These are phyloP conservation scores for Clathrospora elynae DNA, from an alignment of 2,329 filamentous ascomycete genomes.

Conservation along the genomic window DNA sequence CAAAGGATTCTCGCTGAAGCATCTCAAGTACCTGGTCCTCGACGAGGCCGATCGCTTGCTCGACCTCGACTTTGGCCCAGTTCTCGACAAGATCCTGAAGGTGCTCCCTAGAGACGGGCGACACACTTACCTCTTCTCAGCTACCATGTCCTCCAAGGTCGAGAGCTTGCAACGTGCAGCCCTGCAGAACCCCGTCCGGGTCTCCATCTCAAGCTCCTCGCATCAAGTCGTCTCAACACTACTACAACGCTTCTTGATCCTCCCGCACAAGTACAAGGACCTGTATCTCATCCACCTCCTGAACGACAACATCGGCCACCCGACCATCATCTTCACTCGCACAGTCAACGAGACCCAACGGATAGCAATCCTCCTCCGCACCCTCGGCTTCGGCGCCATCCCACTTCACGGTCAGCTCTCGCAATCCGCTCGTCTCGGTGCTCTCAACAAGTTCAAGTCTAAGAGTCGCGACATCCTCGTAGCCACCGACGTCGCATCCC, in stretches of 20 bases:
- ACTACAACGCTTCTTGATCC: conserved; percentile 83
- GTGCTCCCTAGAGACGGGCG: conserved; percentile 69
- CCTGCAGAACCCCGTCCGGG: conserved; percentile 79
- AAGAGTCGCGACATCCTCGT: conserved; percentile 84
- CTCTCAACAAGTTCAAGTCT: conserved; percentile 86
- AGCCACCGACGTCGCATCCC: conserved; percentile 90
- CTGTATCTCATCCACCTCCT: conserved; percentile 84
- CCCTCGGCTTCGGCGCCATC: conserved; percentile 86
- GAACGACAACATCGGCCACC: conserved; percentile 85
- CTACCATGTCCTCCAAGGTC: conserved; percentile 92
- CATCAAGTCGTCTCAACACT: conserved; percentile 92
- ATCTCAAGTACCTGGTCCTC: conserved; percentile 87
- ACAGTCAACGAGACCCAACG: conserved; percentile 92
- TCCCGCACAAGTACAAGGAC: conserved; percentile 79
- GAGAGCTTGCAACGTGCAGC: conserved; percentile 90
- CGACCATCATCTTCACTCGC: conserved; percentile 85
- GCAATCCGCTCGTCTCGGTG: conserved; percentile 83
- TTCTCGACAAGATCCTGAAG: conserved; percentile 91
- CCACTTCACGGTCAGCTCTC: conserved; percentile 91
- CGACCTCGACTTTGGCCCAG: conserved; percentile 91
- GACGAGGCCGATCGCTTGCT: conserved; percentile 92
- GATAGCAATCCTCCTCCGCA: conserved; percentile 78
- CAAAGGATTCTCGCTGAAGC: conserved; percentile 86
- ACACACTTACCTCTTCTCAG: conserved; percentile 81
- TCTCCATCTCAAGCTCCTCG: conserved; percentile 80